A percentile compares a stretch with the other conserved stretches of the same genome.
Conservation (phyloP, 768 basidiomycete species). For the Suillus cothurnatus region DNA sequence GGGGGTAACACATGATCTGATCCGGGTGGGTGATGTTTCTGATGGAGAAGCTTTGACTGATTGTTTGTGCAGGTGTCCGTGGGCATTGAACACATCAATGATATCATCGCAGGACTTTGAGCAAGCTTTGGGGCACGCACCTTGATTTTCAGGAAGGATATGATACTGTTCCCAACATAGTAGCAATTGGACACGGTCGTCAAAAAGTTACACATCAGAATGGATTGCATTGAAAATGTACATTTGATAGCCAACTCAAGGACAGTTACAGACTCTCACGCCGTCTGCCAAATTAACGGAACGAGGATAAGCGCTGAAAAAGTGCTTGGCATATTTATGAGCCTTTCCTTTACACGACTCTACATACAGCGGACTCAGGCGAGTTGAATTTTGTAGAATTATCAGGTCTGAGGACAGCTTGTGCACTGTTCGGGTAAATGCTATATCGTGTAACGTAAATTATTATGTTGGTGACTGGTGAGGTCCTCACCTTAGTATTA, state of each 20-base stretch:
- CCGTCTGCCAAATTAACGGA: not conserved
- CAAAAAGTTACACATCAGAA: not conserved
- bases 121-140: constrained; percentile 35
- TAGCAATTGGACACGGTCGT: not conserved
- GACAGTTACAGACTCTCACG: not conserved
- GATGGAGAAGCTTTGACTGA: not conserved
- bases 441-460: not conserved
- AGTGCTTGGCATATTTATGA: not conserved
- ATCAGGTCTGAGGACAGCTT: not conserved
- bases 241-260: no score
- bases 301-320: not conserved
- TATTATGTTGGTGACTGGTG: constrained; percentile 2
- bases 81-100: constrained; percentile 45
- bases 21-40: constrained; percentile 44
- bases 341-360: not conserved
- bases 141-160: constrained; percentile 7
- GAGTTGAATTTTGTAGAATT: not conserved
- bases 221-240: not conserved
- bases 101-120: constrained; percentile 52
- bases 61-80: constrained; percentile 38
- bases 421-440: not conserved
- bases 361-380: not conserved
- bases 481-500: not conserved
- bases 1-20: constrained; percentile 58
- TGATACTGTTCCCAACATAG: not conserved